Evolutionary conservation across 306 rosid genomes (phyloP).

Genomic region (Chamaecrista fasciculata): DNA sequence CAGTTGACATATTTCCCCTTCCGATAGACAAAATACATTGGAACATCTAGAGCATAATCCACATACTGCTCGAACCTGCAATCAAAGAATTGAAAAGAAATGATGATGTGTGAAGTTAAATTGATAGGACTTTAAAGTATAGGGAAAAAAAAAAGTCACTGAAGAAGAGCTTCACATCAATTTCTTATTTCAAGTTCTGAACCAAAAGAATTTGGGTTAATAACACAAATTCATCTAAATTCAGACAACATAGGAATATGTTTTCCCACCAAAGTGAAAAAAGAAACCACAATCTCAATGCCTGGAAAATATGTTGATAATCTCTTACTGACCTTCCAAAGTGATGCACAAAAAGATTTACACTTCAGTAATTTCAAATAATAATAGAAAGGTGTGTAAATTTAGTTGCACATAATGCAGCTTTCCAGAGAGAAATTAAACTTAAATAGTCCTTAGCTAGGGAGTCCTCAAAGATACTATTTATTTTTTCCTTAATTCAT

Average conservation of each 20-base stretch:
- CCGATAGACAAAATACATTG: slow-evolving; percentile 93
- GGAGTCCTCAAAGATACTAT: not conserved
- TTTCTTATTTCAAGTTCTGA: not conserved
- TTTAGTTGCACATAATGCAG: not conserved
- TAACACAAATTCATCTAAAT: not conserved
- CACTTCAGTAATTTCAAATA: not conserved
- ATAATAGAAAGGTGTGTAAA: not conserved
- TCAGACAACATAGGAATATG: not conserved
- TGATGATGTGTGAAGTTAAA: not conserved
- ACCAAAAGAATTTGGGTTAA: not conserved
- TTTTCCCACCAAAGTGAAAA: not conserved
- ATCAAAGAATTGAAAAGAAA: slow-evolving; percentile 22
- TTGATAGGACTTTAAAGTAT: not conserved
- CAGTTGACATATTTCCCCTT: slow-evolving; percentile 77
- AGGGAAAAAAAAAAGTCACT: not conserved
- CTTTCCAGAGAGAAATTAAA: not conserved
- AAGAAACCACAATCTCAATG: not conserved
- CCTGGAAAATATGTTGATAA: not conserved
- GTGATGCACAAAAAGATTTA: not conserved
- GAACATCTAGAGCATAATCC: slow-evolving; percentile 97
- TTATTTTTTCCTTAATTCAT: not conserved
- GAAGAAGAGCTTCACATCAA: not conserved
- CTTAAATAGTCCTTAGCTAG: not conserved
- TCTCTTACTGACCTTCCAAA: not conserved
- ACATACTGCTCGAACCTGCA: slow-evolving; percentile 94